Evolutionary conservation across 2,329 filamentous ascomycete species (phyloP), one percentile per base, ranked within the genome.

Genomic region (Ophiostoma himal-ulmi): DNA sequence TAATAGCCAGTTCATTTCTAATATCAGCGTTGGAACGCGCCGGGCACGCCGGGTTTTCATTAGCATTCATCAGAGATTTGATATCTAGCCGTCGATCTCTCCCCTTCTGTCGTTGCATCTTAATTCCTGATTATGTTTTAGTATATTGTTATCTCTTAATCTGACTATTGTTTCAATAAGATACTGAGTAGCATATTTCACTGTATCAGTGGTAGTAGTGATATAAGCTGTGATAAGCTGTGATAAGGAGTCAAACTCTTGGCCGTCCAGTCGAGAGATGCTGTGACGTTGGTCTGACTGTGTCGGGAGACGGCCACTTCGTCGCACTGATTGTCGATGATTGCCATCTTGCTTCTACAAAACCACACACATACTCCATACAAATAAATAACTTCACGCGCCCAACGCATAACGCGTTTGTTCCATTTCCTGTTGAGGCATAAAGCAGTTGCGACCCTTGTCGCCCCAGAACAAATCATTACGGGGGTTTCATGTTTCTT

Each of bases 401-500:
- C 13, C 57, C 52, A 26, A 62, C 1, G 57, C 57, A 62, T 62
- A 62, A 62, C 57, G 57, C 57, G 57, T 62, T 62, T 62, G 57
- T 34, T 62, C 57, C 57, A 62, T 62, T 62, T 62, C 57, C 57
- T 62, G 26, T 34, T 62, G 57, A 30, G 57, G 57, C 57, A 62
- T 62, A 62, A 62, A 62, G 57, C 26, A 62, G 26, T 36, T 30
- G 57, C 57, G 36, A 26, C 2, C 57, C 57, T 14, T 34, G 57
- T 34, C 57, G 26, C 57, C 57, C 57, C 26, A 62, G 57, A 60
- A 34, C n/a, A 62, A n/a, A 39, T 41, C 60, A 71, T 69, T 69
- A 69, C 64, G 62, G 26, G 36, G 62, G 70, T 71, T 71, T 71
- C 70, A 71, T 60, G 62, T 71, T 17, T 6, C 20, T 14, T 11